Conservation (phyloP, 202 grass and related monocot species). For the Cymbopogon flexuosus region DNA sequence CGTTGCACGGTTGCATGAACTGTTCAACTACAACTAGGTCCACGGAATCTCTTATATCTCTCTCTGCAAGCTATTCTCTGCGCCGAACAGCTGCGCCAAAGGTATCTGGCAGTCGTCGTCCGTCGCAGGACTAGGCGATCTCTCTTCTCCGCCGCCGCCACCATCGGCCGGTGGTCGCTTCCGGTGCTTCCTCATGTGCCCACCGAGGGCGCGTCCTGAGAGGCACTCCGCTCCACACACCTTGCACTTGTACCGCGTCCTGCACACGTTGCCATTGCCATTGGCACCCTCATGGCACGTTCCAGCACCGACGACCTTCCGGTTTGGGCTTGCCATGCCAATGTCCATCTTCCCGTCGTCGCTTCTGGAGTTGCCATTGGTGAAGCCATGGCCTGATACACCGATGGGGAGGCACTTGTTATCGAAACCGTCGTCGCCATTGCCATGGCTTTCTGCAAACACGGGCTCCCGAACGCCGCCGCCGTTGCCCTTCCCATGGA, state of each 20-base stretch:
- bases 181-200: constrained; percentile 48
- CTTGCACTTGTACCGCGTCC: constrained; percentile 27
- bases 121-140: background rate
- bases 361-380: background rate
- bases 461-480: no score
- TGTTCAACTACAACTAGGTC: background rate
- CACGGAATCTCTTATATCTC: background rate
- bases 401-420: no score
- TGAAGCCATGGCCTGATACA: background rate
- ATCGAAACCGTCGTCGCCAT: background rate
- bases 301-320: background rate
- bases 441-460: background rate
- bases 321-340: background rate
- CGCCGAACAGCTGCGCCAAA: background rate
- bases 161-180: background rate
- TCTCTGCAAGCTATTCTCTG: background rate
- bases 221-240: constrained; percentile 24
- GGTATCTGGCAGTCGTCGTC: background rate
- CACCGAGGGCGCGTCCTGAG: constrained; percentile 33
- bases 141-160: background rate
- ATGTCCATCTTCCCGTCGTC: background rate
- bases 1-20: background rate
- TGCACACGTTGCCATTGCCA: background rate
- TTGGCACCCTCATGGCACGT: background rate
- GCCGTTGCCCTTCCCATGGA: background rate